Evolutionary conservation across 2,329 filamentous ascomycete genomes (phyloP).

Genomic region (Paramyrothecium sp.): DNA sequence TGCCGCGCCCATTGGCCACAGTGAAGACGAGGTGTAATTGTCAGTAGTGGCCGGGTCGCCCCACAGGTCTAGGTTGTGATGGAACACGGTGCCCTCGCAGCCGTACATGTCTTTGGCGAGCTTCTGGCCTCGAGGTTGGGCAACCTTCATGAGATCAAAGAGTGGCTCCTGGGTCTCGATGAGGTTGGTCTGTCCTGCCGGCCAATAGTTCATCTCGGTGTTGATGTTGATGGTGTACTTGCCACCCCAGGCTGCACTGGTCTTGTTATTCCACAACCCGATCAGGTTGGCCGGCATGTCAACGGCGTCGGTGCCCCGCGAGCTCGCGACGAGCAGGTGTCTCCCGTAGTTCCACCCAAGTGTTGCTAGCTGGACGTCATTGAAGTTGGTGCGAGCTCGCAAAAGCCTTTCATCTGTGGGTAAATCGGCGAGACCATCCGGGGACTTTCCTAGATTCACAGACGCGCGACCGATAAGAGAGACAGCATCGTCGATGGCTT

Average conservation of each 20-base stretch:
- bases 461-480: slow-evolving; percentile 16
- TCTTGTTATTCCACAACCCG: slow-evolving; percentile 22
- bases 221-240: slow-evolving; percentile 49
- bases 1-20: slow-evolving; percentile 38
- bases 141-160: slow-evolving; percentile 19
- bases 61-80: slow-evolving; percentile 33
- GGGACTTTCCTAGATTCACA: slow-evolving; percentile 18
- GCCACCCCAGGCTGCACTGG: slow-evolving; percentile 33
- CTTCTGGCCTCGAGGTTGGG: slow-evolving; percentile 26
- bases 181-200: slow-evolving; percentile 21
- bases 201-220: slow-evolving; percentile 49
- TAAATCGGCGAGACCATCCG: not conserved
- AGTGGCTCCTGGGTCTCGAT: slow-evolving; percentile 35
- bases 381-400: slow-evolving; percentile 8
- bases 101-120: slow-evolving; percentile 28
- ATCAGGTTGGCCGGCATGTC: slow-evolving; percentile 24
- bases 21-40: slow-evolving; percentile 15
- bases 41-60: slow-evolving; percentile 29
- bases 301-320: slow-evolving; percentile 14
- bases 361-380: slow-evolving; percentile 17
- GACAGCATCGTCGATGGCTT: slow-evolving; percentile 16
- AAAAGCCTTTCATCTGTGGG: not conserved
- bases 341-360: slow-evolving; percentile 23
- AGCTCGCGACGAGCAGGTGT: slow-evolving; percentile 19
- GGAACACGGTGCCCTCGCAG: slow-evolving; percentile 25